These are phyloP conservation scores for Hypseocharis bilobata DNA, from an alignment of 441 rosid species.

Conservation along the genomic window DNA sequence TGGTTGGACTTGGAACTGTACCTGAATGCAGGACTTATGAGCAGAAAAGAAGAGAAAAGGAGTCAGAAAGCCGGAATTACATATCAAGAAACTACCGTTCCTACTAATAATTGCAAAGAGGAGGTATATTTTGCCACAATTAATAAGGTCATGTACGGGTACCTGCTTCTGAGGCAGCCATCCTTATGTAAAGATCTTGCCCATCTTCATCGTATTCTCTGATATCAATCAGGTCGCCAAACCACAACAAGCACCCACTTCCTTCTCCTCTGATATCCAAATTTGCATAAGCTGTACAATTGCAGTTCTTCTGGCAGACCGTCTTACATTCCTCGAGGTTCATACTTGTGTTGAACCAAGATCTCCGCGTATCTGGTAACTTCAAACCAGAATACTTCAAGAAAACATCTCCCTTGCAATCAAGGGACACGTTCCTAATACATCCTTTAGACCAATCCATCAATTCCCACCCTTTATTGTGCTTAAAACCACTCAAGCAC, in stretches of 20 bases:
- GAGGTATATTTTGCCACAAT: too few relatives aligned
- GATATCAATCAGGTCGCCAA: constrained; percentile 40
- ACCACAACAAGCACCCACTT: constrained; percentile 64
- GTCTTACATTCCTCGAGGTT: constrained; percentile 40
- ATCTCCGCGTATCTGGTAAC: constrained; percentile 45
- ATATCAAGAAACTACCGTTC: too few relatives aligned
- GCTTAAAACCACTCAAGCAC: constrained; percentile 38
- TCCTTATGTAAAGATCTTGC: constrained; percentile 47
- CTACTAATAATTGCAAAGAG: background rate
- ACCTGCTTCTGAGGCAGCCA: constrained; percentile 51
- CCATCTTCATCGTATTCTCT: constrained; percentile 41
- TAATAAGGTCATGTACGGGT: too few relatives aligned
- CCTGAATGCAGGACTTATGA: background rate
- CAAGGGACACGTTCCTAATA: constrained; percentile 36
- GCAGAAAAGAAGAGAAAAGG: too few relatives aligned
- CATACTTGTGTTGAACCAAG: constrained; percentile 37
- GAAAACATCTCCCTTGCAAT: constrained; percentile 46
- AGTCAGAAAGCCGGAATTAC: too few relatives aligned
- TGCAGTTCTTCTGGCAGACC: constrained; percentile 45
- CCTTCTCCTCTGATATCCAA: constrained; percentile 42
- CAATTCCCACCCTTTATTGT: constrained; percentile 36
- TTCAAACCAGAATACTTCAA: constrained; percentile 44
- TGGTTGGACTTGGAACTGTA: too few relatives aligned
- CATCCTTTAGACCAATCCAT: constrained; percentile 73
- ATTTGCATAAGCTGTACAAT: constrained; percentile 56